Evolutionary conservation across 192 early-diverging fungal genomes (phyloP), one percentile per base, ranked within the genome.

Genomic region (Coemansia sp.): DNA sequence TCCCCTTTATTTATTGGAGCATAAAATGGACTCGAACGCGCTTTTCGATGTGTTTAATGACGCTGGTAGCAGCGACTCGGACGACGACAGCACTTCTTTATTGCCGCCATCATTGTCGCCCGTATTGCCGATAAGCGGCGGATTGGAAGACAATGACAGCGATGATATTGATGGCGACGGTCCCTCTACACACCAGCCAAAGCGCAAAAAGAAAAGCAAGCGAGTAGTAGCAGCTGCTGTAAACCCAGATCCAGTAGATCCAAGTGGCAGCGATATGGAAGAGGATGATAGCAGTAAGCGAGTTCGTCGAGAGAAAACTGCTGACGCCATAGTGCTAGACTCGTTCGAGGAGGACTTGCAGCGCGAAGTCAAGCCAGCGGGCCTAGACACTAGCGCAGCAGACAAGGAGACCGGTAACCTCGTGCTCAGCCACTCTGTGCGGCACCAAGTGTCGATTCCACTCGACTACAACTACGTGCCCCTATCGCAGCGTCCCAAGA

Each of bases 381-480:
- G 83, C 2, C 76, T 80, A 43, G 87, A 76, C 68, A 73, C 78
- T 6, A 77, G 76, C 68, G 71, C 87, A 36, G 81, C 74, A 11
- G 70, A 77, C 72, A 79, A 75, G 60, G 73, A 80, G 45, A 83
- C 79, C 7, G 84, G 85, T 31, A 77, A 68, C 36, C 46, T 83
- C 4, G 81, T 83, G 20, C 59, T 84, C 35, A 74, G 71, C 62
- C 62, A 54, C 64, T 86, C 93, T 83, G 94, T 98, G 51, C 86
- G 94, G 24, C 97, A 98, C 76, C 95, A 98, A 82, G 97, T 98
- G 1, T 92, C 97, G 10, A 77, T 96, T 22, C 97, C 97, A 14
- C 89, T 89, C 0, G 88, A 85, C 54, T 97, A 95, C 84, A 14
- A 9, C 27, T 98, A 98, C 73, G 79, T 90, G 15, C 95, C 96